These are phyloP conservation scores for Fusarium floridanum DNA, from an alignment of 2,329 filamentous ascomycete species.

Conservation along the genomic window DNA sequence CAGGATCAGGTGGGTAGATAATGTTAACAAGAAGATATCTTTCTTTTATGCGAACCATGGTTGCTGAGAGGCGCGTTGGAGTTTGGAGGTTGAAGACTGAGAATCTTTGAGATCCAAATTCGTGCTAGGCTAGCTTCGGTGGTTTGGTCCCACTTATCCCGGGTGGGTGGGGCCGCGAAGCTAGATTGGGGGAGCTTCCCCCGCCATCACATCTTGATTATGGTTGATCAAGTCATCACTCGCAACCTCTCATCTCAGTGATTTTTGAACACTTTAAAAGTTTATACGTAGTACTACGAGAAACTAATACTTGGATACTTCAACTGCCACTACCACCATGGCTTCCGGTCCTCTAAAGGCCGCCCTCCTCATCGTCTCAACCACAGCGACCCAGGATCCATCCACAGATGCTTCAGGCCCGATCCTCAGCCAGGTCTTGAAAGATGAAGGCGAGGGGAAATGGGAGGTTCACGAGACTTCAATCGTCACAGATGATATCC, in stretches of 20 bases:
- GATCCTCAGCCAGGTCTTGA: constrained; percentile 77
- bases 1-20: constrained; percentile 77
- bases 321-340: constrained; percentile 33
- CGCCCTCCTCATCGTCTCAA: constrained; percentile 89
- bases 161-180: constrained; percentile 40
- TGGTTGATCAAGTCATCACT: constrained; percentile 4
- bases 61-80: neutral
- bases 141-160: constrained; percentile 32
- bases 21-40: constrained; percentile 96
- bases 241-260: neutral
- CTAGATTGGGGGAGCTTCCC: constrained; percentile 28
- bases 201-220: constrained; percentile 29
- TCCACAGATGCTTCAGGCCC: constrained; percentile 81
- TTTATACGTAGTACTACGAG: neutral
- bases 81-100: neutral
- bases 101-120: neutral
- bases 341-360: constrained; percentile 68
- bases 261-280: neutral
- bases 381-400: constrained; percentile 85
- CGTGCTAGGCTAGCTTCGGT: constrained; percentile 30
- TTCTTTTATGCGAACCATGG: constrained; percentile 96
- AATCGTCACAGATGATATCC: constrained; percentile 83
- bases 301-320: neutral
- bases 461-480: constrained; percentile 78
- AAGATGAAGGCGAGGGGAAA: constrained; percentile 72